Conservation (phyloP, 345 rosid genomes). For the Rhodamnia argentea region DNA sequence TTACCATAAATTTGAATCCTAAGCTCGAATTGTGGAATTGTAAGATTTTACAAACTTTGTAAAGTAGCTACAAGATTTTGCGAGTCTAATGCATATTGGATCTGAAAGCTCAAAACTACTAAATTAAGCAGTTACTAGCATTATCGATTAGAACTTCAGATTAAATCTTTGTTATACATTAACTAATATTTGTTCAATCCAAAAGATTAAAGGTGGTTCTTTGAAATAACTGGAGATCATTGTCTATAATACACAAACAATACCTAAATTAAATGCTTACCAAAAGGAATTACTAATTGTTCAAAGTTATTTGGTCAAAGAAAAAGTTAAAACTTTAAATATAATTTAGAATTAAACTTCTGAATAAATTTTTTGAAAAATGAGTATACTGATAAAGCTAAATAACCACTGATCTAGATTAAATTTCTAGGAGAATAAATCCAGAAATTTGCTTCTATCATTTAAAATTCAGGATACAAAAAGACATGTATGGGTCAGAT, state of each 20-base stretch:
- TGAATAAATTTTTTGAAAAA: not conserved
- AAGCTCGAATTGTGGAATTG: not conserved
- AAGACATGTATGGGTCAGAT: not conserved
- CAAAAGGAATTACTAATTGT: not conserved
- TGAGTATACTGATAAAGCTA: not conserved
- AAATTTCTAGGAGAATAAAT: not conserved
- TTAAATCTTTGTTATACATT: not conserved
- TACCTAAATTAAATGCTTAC: not conserved
- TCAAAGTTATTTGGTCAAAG: not conserved
- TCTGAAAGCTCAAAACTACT: not conserved
- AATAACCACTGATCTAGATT: not conserved
- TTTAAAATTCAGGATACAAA: not conserved
- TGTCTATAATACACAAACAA: not conserved
- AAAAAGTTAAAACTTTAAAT: not conserved
- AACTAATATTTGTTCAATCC: not conserved
- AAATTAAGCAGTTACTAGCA: not conserved
- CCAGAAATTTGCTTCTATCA: not conserved
- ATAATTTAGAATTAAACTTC: not conserved
- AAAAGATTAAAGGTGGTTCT: not conserved
- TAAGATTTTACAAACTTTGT: not conserved
- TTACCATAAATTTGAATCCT: not conserved
- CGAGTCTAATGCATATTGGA: not conserved
- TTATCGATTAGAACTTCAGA: not conserved
- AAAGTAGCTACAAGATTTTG: not conserved
- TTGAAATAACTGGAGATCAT: not conserved